Percentiles rank a stretch among this genome's conserved stretches.
Evolutionary conservation across 2,329 filamentous ascomycete species (phyloP).

Genomic region (Trichoderma atrobrunneum): DNA sequence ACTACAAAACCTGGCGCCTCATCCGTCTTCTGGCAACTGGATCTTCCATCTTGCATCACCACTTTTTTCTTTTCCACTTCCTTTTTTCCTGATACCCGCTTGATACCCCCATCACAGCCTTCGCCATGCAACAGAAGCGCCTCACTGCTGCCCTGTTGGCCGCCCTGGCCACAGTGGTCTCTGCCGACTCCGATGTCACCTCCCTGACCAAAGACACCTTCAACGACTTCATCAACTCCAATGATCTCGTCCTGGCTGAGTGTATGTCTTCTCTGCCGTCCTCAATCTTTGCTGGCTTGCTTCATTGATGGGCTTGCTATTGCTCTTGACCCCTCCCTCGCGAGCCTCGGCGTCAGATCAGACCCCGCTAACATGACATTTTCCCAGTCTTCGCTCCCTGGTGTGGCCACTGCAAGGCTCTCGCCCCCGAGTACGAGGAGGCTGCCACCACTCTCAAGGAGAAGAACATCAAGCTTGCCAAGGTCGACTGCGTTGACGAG

Average conservation of each 20-base stretch:
- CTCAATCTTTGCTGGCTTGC: background rate
- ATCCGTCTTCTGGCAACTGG: constrained; percentile 27
- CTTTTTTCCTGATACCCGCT: constrained; percentile 8
- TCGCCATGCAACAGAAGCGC: constrained; percentile 50
- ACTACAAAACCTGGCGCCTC: constrained; percentile 37
- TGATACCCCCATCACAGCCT: constrained; percentile 19
- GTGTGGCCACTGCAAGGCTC: constrained; percentile 98
- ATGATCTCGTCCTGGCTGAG: constrained; percentile 90
- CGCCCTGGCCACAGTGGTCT: constrained; percentile 55
- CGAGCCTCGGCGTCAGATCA: background rate
- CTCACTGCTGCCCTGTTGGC: constrained; percentile 54
- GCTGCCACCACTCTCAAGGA: constrained; percentile 81
- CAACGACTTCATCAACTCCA: constrained; percentile 76
- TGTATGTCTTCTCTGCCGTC: constrained; percentile 58
- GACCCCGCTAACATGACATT: constrained; percentile 35
- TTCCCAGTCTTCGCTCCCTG: constrained; percentile 83
- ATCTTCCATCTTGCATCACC: constrained; percentile 22
- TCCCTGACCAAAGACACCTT: constrained; percentile 86
- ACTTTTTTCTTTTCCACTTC: constrained; percentile 7
- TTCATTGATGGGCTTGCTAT: background rate
- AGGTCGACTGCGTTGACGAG: constrained; percentile 95
- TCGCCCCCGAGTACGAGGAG: constrained; percentile 88
- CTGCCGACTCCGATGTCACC: constrained; percentile 75
- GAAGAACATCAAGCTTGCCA: constrained; percentile 80
- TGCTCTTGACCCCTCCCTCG: background rate